Evolutionary conservation across 2,329 filamentous ascomycete species (phyloP).

Genomic region (Colletotrichum orchidophilum): DNA sequence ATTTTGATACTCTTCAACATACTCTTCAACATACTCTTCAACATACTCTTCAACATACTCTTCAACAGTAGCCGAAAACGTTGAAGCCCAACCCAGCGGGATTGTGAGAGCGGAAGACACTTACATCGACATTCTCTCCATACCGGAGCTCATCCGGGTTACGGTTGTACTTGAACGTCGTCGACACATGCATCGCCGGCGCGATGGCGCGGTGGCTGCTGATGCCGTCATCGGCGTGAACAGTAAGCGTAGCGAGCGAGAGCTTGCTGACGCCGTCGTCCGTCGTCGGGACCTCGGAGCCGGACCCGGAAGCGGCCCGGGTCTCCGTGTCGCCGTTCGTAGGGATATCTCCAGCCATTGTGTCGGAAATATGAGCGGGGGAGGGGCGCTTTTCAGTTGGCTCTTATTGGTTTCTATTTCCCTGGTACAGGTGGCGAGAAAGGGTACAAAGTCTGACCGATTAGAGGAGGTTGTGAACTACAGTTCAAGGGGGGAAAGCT

Average conservation of each 20-base stretch:
- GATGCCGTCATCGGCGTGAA: constrained; percentile 84
- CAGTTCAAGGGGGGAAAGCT: neutral
- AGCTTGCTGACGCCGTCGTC: constrained; percentile 45
- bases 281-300: constrained; percentile 1
- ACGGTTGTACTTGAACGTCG: constrained; percentile 83
- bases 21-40: too few species aligned
- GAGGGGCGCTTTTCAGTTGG: too few species aligned
- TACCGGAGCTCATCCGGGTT: constrained; percentile 72
- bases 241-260: constrained; percentile 74
- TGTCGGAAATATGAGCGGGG: neutral
- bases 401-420: neutral
- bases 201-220: constrained; percentile 82
- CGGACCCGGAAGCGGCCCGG: neutral
- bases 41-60: too few species aligned
- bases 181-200: constrained; percentile 89
- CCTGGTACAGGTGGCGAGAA: neutral
- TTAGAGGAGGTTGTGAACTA: neutral
- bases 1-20: neutral
- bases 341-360: constrained; percentile 16
- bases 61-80: neutral
- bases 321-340: neutral
- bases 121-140: constrained; percentile 65
- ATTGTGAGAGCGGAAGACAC: constrained; percentile 36
- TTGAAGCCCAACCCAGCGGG: neutral
- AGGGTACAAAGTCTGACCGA: neutral